phyloP scores from a whole-genome alignment of 2,329 filamentous ascomycete genomes.

The Huntiella omanensis region DNA sequence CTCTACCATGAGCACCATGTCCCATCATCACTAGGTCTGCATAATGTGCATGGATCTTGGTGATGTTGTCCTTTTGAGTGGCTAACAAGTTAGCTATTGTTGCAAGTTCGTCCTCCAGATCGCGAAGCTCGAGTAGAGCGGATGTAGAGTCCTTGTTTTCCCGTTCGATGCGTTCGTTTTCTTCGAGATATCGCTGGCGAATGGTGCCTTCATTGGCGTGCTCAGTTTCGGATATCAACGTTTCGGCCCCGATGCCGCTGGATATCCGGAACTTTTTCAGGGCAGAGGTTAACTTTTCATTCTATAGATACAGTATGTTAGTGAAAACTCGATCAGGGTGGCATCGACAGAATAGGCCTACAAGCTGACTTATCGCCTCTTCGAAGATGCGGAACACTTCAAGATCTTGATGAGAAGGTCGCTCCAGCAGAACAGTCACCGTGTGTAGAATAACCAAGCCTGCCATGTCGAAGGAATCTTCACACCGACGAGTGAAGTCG shows the following conservation, averaged over 20 bases:
- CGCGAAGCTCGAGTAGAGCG: constrained; percentile 40
- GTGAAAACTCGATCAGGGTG: not conserved
- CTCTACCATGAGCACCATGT: constrained; percentile 20
- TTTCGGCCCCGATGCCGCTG: constrained; percentile 28
- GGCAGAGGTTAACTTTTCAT: constrained; percentile 41
- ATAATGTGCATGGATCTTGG: constrained; percentile 27
- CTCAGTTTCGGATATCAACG: constrained; percentile 20
- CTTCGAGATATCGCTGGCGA: constrained; percentile 21
- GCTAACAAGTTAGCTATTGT: constrained; percentile 38
- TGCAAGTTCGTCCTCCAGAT: constrained; percentile 44
- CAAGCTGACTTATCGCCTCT: constrained; percentile 44
- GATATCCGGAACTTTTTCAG: constrained; percentile 43
- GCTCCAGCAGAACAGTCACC: constrained; percentile 40
- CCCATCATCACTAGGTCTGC: constrained; percentile 19
- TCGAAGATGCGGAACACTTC: constrained; percentile 48
- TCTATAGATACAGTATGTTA: constrained; percentile 20
- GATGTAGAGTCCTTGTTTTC: constrained; percentile 46
- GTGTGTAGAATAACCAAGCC: constrained; percentile 43
- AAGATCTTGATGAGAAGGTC: constrained; percentile 39
- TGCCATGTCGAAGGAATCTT: constrained; percentile 42
- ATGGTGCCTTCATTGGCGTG: constrained; percentile 22
- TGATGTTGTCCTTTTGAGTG: constrained; percentile 33
- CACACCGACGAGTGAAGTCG: constrained; percentile 41
- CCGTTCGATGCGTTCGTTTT: constrained; percentile 28
- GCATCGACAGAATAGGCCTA: constrained; percentile 16